These are phyloP conservation scores for Iberis pinnata DNA, from an alignment of 345 rosid species.

Conservation along the genomic window DNA sequence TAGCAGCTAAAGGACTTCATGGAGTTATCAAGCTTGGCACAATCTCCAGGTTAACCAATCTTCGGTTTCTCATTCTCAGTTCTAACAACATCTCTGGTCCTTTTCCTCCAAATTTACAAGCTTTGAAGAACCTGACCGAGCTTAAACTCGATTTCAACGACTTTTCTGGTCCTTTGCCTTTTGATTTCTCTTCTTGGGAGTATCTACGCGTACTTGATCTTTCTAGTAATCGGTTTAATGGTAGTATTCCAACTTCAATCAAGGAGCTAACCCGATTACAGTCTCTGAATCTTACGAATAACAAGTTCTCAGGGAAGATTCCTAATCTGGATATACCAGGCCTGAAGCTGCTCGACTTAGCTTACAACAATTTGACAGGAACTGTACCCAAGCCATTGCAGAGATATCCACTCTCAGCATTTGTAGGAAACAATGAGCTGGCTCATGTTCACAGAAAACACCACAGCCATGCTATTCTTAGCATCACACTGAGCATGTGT, in stretches of 20 bases:
- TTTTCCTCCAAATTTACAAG: constrained; percentile 53
- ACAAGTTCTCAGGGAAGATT: constrained; percentile 65
- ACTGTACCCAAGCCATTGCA: constrained; percentile 51
- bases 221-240: constrained; percentile 56
- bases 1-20: constrained; percentile 50
- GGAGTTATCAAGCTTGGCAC: constrained; percentile 49
- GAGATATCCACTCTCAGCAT: constrained; percentile 58
- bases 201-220: constrained; percentile 52
- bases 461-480: constrained; percentile 48
- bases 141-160: constrained; percentile 65
- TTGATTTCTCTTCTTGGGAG: constrained; percentile 59
- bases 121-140: constrained; percentile 50
- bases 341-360: constrained; percentile 50
- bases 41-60: constrained; percentile 55
- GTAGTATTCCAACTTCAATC: constrained; percentile 52
- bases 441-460: constrained; percentile 34
- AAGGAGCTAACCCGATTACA: constrained; percentile 43
- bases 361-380: constrained; percentile 68
- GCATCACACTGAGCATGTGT: constrained; percentile 45
- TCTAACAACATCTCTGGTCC: constrained; percentile 64
- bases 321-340: constrained; percentile 47
- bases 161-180: constrained; percentile 58
- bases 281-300: constrained; percentile 52
- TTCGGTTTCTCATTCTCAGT: constrained; percentile 58
- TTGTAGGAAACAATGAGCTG: constrained; percentile 49